Evolutionary conservation across 371 early-diverging fungal genomes (phyloP).

Genomic region (Mucor irregularis): DNA sequence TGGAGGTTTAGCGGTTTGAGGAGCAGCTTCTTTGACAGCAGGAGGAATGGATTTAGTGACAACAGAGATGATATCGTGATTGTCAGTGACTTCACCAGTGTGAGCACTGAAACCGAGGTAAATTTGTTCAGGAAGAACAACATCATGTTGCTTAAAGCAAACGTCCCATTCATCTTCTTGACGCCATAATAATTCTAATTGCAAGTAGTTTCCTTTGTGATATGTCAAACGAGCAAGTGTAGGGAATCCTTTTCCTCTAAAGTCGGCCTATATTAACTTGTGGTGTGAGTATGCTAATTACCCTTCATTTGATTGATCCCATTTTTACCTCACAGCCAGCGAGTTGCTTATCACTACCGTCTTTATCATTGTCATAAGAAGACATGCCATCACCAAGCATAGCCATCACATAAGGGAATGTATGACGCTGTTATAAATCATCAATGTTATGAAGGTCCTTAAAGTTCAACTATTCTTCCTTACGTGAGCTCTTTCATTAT

Average conservation of each 20-base stretch:
- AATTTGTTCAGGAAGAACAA: conserved; percentile 69
- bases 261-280: conserved; percentile 54
- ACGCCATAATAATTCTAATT: conserved; percentile 64
- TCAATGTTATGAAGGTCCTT: background rate
- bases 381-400: conserved; percentile 92
- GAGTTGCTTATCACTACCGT: conserved; percentile 70
- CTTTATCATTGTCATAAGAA: conserved; percentile 78
- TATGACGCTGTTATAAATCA: conserved; percentile 17
- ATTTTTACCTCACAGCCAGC: conserved; percentile 79
- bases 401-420: conserved; percentile 83
- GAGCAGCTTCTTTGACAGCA: conserved; percentile 29
- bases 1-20: conserved; percentile 23
- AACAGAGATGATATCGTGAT: conserved; percentile 80
- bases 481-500: conserved; percentile 82
- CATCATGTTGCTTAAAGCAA: conserved; percentile 77
- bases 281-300: background rate
- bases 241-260: conserved; percentile 66
- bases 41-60: conserved; percentile 48
- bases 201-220: conserved; percentile 65
- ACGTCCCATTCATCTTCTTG: conserved; percentile 73
- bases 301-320: background rate
- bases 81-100: conserved; percentile 89
- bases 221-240: conserved; percentile 82
- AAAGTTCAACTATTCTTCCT: too few species aligned
- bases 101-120: conserved; percentile 91